phyloP scores from a whole-genome alignment of 768 basidiomycete species.

The Lentinula boryana region DNA sequence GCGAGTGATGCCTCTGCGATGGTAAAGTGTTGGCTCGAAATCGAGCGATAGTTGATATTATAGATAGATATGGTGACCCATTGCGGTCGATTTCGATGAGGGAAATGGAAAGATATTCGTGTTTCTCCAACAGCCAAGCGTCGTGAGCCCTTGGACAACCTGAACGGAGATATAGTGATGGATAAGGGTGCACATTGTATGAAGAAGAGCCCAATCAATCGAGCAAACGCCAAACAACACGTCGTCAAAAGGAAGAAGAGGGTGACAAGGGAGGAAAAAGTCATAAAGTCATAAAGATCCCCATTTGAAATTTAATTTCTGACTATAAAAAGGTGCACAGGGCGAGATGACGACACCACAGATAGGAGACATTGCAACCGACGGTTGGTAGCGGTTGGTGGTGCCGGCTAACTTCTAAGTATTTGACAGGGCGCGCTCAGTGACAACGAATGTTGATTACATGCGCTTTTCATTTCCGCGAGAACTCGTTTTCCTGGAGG shows the following conservation, averaged over 20 bases:
- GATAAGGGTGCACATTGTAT: neutral
- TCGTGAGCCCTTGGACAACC: neutral
- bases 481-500: too few species aligned
- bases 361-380: neutral
- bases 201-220: neutral
- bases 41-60: slow-evolving; percentile 20
- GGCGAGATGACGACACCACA: neutral
- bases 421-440: neutral
- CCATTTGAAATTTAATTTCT: neutral
- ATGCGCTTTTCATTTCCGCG: too few species aligned
- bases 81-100: slow-evolving; percentile 20
- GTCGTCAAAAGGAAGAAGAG: neutral
- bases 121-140: neutral
- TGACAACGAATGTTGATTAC: neutral
- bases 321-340: neutral
- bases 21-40: slow-evolving; percentile 17
- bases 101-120: slow-evolving; percentile 22
- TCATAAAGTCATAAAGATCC: neutral
- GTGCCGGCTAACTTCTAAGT: neutral
- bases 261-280: neutral
- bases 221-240: neutral
- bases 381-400: neutral
- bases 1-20: slow-evolving; percentile 16
- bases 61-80: slow-evolving; percentile 23
- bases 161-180: neutral